Conservation (phyloP, 345 rosid genomes). For the Hibiscus trionum region DNA sequence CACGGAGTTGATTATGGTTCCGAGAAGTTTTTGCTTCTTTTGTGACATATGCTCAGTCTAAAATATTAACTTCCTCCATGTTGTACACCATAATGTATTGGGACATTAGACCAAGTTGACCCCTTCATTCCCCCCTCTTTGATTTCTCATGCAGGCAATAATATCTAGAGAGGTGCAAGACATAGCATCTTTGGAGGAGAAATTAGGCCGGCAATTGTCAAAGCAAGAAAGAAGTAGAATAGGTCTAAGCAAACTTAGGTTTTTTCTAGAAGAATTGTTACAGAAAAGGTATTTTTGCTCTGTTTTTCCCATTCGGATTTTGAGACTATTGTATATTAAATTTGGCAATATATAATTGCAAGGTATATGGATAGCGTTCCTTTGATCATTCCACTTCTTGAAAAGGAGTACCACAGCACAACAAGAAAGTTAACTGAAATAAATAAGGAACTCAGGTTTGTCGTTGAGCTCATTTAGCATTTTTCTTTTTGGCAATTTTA, state of each 20-base stretch:
- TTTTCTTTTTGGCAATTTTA: conserved; percentile 8
- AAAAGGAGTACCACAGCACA: conserved; percentile 67
- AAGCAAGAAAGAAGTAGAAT: conserved; percentile 70
- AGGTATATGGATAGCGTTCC: conserved; percentile 95
- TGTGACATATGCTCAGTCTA: not conserved
- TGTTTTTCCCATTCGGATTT: not conserved
- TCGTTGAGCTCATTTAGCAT: not conserved
- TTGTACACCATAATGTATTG: not conserved
- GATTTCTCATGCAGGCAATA: conserved; percentile 42
- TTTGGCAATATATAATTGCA: conserved; percentile 18
- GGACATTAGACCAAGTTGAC: not conserved
- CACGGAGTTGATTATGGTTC: not conserved
- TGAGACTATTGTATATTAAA: conserved; percentile 8
- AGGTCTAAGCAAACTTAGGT: conserved; percentile 83
- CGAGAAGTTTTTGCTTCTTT: not conserved
- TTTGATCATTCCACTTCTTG: conserved; percentile 80
- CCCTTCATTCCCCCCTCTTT: not conserved
- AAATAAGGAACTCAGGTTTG: conserved; percentile 82
- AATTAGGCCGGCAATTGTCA: conserved; percentile 70
- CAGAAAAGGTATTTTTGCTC: conserved; percentile 57
- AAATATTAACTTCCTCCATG: not conserved
- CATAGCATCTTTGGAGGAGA: conserved; percentile 60
- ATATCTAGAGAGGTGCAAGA: conserved; percentile 68
- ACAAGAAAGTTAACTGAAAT: conserved; percentile 61
- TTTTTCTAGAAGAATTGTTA: conserved; percentile 76